Conservation (phyloP, 2,329 filamentous ascomycete genomes). For the Paecilomyces variotii region DNA sequence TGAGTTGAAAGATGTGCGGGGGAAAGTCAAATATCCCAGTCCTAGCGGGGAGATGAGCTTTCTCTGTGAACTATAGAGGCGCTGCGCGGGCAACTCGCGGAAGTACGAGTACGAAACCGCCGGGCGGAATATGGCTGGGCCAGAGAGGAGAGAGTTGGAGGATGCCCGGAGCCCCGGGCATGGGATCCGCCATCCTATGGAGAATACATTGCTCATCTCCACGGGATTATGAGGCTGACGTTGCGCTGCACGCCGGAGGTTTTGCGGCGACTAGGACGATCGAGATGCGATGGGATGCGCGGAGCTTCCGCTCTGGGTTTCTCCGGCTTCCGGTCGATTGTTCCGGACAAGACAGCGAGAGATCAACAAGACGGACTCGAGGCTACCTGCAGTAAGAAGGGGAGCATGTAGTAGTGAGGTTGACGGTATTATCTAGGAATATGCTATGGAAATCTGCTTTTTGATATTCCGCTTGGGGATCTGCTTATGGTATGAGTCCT, state of each 20-base stretch:
- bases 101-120: neutral
- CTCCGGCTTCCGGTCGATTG: neutral
- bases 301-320: neutral
- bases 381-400: neutral
- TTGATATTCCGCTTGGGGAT: neutral
- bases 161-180: slow-evolving; percentile 26
- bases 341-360: neutral
- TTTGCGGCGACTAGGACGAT: neutral
- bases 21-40: neutral
- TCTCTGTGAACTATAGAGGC: neutral
- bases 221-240: slow-evolving; percentile 8
- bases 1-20: neutral
- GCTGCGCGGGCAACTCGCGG: neutral
- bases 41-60: neutral
- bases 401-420: neutral
- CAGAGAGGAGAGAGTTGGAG: slow-evolving; percentile 15
- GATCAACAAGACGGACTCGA: neutral
- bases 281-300: neutral
- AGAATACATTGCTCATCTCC: slow-evolving; percentile 37
- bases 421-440: neutral
- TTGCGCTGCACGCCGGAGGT: neutral
- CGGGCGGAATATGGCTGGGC: slow-evolving; percentile 7
- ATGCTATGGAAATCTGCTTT: neutral
- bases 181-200: slow-evolving; percentile 33
- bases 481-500: too few relatives aligned